Evolutionary conservation across 176 grass and related monocot genomes (phyloP), one percentile per base, ranked within the genome.

Genomic region (Aegilops sharonensis): DNA sequence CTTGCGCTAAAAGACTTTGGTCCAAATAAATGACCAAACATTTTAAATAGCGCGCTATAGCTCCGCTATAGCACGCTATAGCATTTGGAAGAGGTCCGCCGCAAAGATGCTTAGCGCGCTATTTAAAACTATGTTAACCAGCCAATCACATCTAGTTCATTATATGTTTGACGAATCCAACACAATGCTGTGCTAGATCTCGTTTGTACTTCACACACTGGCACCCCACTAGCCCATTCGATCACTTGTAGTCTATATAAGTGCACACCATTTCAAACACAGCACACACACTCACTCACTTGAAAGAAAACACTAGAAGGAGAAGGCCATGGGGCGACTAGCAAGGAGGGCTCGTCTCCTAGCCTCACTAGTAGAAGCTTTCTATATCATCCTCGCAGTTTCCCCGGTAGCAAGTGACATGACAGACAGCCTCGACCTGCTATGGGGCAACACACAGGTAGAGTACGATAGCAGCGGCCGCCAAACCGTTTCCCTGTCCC

Each of bases 361-460:
- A 52, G 23, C 31, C 39, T 54, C 25, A 8, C 24, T 88, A 39
- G n/a, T 88, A 50, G 6, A 43, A 3, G 69, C 52, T 54, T 2
- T 80, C 40, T 80, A 60, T 21, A 14, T 85, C 68, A 36, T 60
- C 68, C 45, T 81, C 20, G 48, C 25, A 13, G 35, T n/a, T 52
- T 65, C 40, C n/a, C 89, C 68, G 5, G 78, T 80, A 59, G 65
- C 64, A 11, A 72, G 77, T 3, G 52, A 89, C 48, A 88, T 92
- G 67, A 52, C 59, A 1, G 42, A 89, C 13, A 84, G 34, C 62
- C 50, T 86, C 7, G 85, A 95, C 24, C 47, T 84, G 6, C n/a
- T 90, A 42, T 90, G 88, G 93, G 88, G 93, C 31, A 31, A 80
- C 9, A 67, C 35, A 8, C 17, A 85, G 15, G 30, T 87, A 62